phyloP scores from a whole-genome alignment of 106 monocot genomes.

The Cymbidium sinense region DNA sequence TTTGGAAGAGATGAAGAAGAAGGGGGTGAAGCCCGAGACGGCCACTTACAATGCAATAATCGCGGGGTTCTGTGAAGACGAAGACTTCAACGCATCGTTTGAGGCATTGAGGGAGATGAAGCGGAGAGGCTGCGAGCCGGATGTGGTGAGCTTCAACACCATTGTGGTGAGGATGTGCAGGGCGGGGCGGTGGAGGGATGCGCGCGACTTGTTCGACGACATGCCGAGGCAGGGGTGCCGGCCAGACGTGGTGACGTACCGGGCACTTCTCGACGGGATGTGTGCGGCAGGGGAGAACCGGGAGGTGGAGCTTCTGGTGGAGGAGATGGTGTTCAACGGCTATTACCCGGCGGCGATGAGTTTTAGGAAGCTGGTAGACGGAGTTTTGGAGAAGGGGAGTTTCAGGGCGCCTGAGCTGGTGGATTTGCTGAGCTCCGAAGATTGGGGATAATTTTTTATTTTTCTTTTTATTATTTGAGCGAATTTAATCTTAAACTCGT shows the following conservation, averaged over 20 bases:
- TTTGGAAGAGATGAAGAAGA: constrained; percentile 66
- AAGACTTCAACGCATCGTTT: constrained; percentile 48
- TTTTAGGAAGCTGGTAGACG: constrained; percentile 34
- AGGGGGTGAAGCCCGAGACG: constrained; percentile 33
- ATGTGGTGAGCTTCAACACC: constrained; percentile 71
- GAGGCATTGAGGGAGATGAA: constrained; percentile 61
- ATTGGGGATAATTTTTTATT: too few species aligned
- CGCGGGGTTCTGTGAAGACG: constrained; percentile 61
- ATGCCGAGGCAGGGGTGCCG: constrained; percentile 66
- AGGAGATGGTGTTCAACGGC: constrained; percentile 74
- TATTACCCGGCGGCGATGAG: constrained; percentile 25
- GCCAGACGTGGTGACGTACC: constrained; percentile 57
- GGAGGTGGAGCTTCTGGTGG: constrained; percentile 34
- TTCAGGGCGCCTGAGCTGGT: constrained; percentile 1
- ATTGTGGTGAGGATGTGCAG: constrained; percentile 45
- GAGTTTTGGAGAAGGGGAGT: constrained; percentile 18
- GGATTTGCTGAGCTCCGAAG: constrained; percentile 8
- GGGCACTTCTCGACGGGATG: constrained; percentile 47
- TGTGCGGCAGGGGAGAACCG: constrained; percentile 28
- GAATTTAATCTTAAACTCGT: too few species aligned
- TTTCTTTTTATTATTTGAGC: too few species aligned
- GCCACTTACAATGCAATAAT: constrained; percentile 77
- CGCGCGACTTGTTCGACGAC: constrained; percentile 66
- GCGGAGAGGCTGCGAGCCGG: constrained; percentile 35
- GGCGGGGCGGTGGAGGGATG: constrained; percentile 45